Base-by-base conservation (phyloP, 148 eudicot genomes). In the Fallopia convolvulus region DNA sequence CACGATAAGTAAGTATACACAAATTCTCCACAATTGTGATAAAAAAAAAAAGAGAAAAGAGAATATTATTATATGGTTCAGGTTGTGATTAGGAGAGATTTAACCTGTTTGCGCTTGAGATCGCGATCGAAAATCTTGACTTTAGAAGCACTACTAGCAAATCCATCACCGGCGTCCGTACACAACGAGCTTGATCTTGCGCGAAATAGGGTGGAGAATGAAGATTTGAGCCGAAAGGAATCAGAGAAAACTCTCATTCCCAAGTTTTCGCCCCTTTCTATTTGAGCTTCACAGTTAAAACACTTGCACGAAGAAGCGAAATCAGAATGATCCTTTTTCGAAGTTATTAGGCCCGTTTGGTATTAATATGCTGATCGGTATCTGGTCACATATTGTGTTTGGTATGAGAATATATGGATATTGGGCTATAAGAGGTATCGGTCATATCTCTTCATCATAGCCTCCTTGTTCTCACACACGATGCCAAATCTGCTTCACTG, bases 81-180 rank as follows among this genome's bases (percentile, higher is more conserved):
- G 46, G 46, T 68, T 39, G 46, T 33, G 13, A 36, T 68, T 18
- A 72, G 50, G 21, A 71, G 74, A 56, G 44, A 44, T 9, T n/a
- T 11, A 44, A 93, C 98, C 84, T 94, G 98, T 80, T 85, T 87
- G 70, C 97, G 92, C 78, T 94, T 94, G 82, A 94, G 90, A 75
- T 87, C 77, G 49, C 97, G 98, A 77, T 94, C 97, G 53, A 94
- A 94, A 44, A 94, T 88, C 77, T 92, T 86, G 50, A 92, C 84
- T 86, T 83, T 92, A 0, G 98, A 73, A 48, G 75, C 33, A 48
- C 53, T 84, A 82, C 81, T 85, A 70, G 77, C 81, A 39, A 76
- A n/a, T 68, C 78, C 86, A 74, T 83, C 87, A 7, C 47, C 46
- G 65, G 46, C 65, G 53, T 82, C 77, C 1, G 84, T 75, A 42